Conservation (phyloP, 129 eudicot genomes). For the Artemisia tridentata region DNA sequence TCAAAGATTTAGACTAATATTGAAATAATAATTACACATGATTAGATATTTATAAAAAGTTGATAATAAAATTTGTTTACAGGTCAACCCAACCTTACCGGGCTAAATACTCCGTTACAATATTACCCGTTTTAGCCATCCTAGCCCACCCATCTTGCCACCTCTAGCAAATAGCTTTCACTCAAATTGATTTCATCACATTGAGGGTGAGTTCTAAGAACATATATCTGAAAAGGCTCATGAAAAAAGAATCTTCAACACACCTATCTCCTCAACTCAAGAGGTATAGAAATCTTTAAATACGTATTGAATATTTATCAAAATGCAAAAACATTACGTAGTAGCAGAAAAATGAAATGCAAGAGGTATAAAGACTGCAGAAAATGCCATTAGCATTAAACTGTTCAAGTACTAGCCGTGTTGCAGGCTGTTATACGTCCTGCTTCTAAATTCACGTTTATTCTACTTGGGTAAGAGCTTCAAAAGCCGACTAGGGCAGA, state of each 20-base stretch:
- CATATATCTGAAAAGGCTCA: background rate
- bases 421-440: constrained; percentile 15
- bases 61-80: no score
- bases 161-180: background rate
- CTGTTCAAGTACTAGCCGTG: constrained; percentile 7
- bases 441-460: constrained; percentile 35
- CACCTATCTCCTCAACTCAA: background rate
- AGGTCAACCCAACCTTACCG: no score
- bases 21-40: no score
- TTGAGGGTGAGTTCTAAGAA: background rate
- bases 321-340: background rate
- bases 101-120: no score
- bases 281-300: background rate
- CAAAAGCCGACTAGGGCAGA: constrained; percentile 16
- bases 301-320: background rate
- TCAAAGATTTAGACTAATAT: no score
- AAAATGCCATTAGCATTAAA: constrained; percentile 23
- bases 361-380: constrained; percentile 7
- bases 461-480: constrained; percentile 22
- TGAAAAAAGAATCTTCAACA: background rate
- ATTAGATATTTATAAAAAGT: no score
- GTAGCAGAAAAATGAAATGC: constrained; percentile 3
- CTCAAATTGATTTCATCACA: constrained; percentile 9
- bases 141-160: no score
- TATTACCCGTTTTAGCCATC: no score